A percentile compares a stretch with the other conserved stretches of the same genome.
Conservation (phyloP, 164 flowering plant species). For the Umbilicus rupestris region DNA sequence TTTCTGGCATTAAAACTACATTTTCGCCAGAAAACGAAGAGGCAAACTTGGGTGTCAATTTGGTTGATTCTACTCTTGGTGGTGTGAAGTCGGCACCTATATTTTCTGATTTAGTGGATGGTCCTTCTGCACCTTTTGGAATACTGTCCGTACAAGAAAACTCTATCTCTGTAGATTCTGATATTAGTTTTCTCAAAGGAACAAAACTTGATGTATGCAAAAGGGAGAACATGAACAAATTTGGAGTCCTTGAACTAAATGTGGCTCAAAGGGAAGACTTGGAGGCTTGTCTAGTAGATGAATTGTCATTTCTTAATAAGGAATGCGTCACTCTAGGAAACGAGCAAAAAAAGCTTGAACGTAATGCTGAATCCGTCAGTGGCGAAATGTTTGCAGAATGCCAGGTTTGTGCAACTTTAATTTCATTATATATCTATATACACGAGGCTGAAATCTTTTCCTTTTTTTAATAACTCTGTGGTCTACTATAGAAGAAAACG, state of each 20-base stretch:
- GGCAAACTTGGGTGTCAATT: slow-evolving; percentile 13
- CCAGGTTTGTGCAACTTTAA: slow-evolving; percentile 45
- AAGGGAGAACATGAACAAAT: slow-evolving; percentile 8
- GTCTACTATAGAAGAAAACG: neutral
- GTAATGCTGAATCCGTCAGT: slow-evolving; percentile 89
- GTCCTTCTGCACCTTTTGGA: slow-evolving; percentile 9
- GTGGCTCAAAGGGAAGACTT: slow-evolving; percentile 20
- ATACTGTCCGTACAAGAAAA: slow-evolving; percentile 12
- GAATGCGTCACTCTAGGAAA: slow-evolving; percentile 48
- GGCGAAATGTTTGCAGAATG: slow-evolving; percentile 95
- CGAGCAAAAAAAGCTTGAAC: slow-evolving; percentile 81
- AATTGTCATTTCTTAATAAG: slow-evolving; percentile 37
- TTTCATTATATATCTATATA: neutral
- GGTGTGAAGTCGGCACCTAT: slow-evolving; percentile 12
- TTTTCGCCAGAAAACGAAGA: neutral
- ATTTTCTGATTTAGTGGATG: slow-evolving; percentile 12
- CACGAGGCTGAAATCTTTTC: neutral
- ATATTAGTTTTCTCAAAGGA: slow-evolving; percentile 10
- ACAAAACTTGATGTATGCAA: neutral
- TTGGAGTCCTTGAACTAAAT: slow-evolving; percentile 13
- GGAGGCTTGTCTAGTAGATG: slow-evolving; percentile 52
- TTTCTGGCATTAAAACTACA: neutral
- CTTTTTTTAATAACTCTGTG: neutral
- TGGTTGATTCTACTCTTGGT: slow-evolving; percentile 13
- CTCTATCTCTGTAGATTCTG: slow-evolving; percentile 14